Conservation (phyloP, 2,329 filamentous ascomycete genomes). For the Xylaria sp. region DNA sequence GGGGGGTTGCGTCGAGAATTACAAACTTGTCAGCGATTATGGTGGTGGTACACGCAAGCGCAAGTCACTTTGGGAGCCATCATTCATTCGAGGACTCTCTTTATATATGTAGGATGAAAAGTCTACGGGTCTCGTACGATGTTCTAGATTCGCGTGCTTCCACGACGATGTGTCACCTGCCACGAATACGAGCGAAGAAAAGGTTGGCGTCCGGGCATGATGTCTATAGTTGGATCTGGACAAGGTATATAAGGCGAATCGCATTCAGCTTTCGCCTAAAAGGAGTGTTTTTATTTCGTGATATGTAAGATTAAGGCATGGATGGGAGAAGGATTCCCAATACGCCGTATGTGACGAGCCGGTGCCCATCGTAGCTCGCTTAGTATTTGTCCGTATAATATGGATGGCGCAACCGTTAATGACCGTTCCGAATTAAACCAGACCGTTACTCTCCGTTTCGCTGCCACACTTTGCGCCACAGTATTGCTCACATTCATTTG, state of each 20-base stretch:
- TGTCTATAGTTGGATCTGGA: constrained; percentile 15
- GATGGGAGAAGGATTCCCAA: constrained; percentile 13
- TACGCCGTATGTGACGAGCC: constrained; percentile 23
- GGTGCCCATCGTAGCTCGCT: not conserved
- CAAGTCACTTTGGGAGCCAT: constrained; percentile 5
- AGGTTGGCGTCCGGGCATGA: constrained; percentile 6
- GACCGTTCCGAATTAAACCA: no score
- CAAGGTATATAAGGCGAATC: constrained; percentile 4
- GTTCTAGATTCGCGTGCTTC: constrained; percentile 18
- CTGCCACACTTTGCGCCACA: no score
- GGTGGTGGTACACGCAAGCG: constrained; percentile 4
- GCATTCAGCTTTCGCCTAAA: constrained; percentile 12
- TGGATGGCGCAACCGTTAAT: no score
- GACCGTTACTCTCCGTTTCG: no score
- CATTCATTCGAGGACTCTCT: constrained; percentile 12
- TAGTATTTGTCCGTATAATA: no score
- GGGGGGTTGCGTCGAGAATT: constrained; percentile 9
- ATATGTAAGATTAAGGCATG: constrained; percentile 14
- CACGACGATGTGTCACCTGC: constrained; percentile 11
- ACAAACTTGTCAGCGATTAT: constrained; percentile 8
- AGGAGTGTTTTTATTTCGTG: constrained; percentile 2
- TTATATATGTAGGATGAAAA: constrained; percentile 26
- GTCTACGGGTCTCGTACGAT: constrained; percentile 3
- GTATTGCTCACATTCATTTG: no score
- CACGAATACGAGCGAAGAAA: constrained; percentile 17